phyloP scores from a whole-genome alignment of 2,329 filamentous ascomycete species.

The Ilyonectria robusta region DNA sequence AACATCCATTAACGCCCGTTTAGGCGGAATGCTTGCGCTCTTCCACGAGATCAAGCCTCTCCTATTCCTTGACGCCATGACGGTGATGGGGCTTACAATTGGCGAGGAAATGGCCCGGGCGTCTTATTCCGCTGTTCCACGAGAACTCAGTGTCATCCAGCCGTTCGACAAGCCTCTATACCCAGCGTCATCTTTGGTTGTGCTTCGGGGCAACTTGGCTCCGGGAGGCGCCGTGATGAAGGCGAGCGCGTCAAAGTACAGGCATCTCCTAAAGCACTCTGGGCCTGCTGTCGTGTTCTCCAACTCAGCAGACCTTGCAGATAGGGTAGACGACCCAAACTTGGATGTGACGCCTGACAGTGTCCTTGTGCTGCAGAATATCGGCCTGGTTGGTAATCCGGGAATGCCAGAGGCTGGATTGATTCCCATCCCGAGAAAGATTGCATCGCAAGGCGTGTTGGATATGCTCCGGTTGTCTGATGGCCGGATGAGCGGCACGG shows the following conservation, averaged over 20 bases:
- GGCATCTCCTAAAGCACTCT: constrained; percentile 63
- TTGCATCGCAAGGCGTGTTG: constrained; percentile 79
- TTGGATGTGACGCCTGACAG: constrained; percentile 73
- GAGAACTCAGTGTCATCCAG: constrained; percentile 68
- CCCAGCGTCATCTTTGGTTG: constrained; percentile 82
- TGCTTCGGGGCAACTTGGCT: constrained; percentile 86
- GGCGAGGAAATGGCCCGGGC: constrained; percentile 82
- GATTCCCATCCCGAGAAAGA: constrained; percentile 79
- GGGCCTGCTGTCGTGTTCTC: constrained; percentile 75
- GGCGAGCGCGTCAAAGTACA: constrained; percentile 88
- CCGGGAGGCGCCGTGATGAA: constrained; percentile 90
- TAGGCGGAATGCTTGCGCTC: constrained; percentile 84
- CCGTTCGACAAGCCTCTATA: constrained; percentile 78
- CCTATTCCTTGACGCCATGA: constrained; percentile 82
- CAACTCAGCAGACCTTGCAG: constrained; percentile 82
- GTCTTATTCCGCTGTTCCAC: constrained; percentile 68
- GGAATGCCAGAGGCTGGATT: constrained; percentile 91
- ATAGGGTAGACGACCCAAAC: constrained; percentile 67
- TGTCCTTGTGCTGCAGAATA: constrained; percentile 88
- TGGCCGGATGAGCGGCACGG: constrained; percentile 88
- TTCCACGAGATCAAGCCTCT: constrained; percentile 84
- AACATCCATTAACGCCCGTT: background rate
- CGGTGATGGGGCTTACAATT: constrained; percentile 87
- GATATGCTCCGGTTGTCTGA: constrained; percentile 91
- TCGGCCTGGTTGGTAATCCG: constrained; percentile 90